phyloP scores from a whole-genome alignment of 164 flowering plant species.

The Aristolochia californica region DNA sequence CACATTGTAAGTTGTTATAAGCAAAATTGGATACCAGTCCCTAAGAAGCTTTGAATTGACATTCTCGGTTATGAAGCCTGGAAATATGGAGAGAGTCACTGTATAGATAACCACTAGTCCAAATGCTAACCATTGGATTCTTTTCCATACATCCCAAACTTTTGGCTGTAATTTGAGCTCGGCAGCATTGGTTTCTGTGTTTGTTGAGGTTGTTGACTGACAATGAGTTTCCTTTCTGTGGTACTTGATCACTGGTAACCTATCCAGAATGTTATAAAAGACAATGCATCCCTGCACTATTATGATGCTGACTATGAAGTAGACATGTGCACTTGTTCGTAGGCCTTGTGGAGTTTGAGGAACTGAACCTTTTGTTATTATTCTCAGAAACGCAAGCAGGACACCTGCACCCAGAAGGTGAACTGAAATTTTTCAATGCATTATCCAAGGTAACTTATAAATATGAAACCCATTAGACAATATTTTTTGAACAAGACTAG shows the following conservation, averaged over 20 bases:
- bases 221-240: slow-evolving; percentile 7
- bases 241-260: slow-evolving; percentile 36
- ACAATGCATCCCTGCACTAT: slow-evolving; percentile 48
- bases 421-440: neutral
- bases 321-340: slow-evolving; percentile 39
- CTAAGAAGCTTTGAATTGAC: slow-evolving; percentile 30
- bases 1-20: slow-evolving; percentile 43
- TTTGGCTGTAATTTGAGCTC: slow-evolving; percentile 11
- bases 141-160: slow-evolving; percentile 26
- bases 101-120: slow-evolving; percentile 39
- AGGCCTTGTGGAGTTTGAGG: slow-evolving; percentile 41
- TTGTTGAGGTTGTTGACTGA: slow-evolving; percentile 5
- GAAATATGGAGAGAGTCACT: slow-evolving; percentile 63
- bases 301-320: slow-evolving; percentile 33
- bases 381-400: slow-evolving; percentile 53
- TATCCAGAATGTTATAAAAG: slow-evolving; percentile 40
- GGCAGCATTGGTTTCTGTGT: neutral
- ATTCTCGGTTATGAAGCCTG: slow-evolving; percentile 53
- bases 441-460: neutral
- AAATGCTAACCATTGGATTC: slow-evolving; percentile 36
- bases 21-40: slow-evolving; percentile 58
- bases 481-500: too few species aligned
- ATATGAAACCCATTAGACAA: neutral
- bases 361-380: slow-evolving; percentile 43
- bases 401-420: slow-evolving; percentile 38